These are phyloP conservation scores for Tulasnella calospora DNA, from an alignment of 768 basidiomycete species.

Conservation along the genomic window DNA sequence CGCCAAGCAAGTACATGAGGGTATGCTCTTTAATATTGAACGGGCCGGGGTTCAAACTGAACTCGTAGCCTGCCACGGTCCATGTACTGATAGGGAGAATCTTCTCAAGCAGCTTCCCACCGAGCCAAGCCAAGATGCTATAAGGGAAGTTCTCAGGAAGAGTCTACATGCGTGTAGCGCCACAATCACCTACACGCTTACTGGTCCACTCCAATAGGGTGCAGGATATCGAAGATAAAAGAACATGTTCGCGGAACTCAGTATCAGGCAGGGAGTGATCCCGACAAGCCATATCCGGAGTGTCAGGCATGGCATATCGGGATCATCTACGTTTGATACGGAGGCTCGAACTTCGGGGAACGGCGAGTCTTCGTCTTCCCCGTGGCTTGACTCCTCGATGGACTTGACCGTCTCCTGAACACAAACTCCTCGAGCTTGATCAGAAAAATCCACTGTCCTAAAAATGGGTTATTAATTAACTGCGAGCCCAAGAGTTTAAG, in stretches of 20 bases:
- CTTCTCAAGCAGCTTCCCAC: constrained; percentile 81
- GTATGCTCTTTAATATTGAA: constrained; percentile 95
- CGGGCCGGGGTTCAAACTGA: no score
- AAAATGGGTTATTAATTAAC: neutral
- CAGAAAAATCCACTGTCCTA: neutral
- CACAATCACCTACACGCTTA: constrained; percentile 53
- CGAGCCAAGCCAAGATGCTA: no score
- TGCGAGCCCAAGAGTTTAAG: neutral
- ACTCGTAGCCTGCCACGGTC: constrained; percentile 49
- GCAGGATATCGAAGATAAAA: no score
- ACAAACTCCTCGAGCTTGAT: neutral
- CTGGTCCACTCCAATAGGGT: constrained; percentile 73
- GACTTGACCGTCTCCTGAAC: neutral
- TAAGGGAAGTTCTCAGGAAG: neutral
- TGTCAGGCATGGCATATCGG: constrained; percentile 97
- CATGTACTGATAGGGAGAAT: constrained; percentile 72
- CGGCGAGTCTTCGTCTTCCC: no score
- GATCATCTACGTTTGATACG: no score
- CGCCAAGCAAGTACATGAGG: constrained; percentile 87
- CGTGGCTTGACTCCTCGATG: neutral
- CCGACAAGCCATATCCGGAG: constrained; percentile 96
- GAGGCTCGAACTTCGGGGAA: no score
- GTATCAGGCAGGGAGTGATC: constrained; percentile 48
- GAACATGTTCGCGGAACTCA: constrained; percentile 70
- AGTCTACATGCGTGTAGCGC: neutral